Percentiles rank a stretch among this genome's conserved stretches.
phyloP scores from a whole-genome alignment of 2,329 filamentous ascomycete genomes.

The Claviceps monticola region DNA sequence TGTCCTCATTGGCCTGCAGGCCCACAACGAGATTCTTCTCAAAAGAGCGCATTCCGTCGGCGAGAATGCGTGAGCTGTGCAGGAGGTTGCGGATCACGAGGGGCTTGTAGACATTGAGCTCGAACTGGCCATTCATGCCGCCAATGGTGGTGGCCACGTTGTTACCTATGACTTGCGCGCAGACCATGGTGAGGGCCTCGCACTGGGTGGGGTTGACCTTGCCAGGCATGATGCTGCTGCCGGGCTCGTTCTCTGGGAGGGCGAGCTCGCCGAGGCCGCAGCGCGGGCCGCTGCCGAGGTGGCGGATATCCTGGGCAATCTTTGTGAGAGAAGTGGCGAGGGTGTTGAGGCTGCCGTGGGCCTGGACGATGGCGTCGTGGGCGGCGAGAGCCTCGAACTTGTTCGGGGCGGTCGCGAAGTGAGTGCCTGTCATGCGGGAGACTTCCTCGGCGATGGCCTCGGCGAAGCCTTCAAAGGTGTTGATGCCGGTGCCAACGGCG shows the following conservation, averaged over 20 bases:
- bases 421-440: constrained; percentile 76
- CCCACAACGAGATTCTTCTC: constrained; percentile 85
- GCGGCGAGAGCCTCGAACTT: constrained; percentile 97
- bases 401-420: constrained; percentile 95
- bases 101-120: constrained; percentile 98
- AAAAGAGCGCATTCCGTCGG: constrained; percentile 90
- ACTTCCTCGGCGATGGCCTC: constrained; percentile 88
- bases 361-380: constrained; percentile 91
- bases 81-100: constrained; percentile 90
- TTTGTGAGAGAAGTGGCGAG: constrained; percentile 86
- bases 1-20: constrained; percentile 83
- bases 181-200: constrained; percentile 95
- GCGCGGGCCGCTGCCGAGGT: constrained; percentile 87
- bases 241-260: constrained; percentile 95
- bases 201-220: constrained; percentile 99
- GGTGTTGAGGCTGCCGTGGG: constrained; percentile 85
- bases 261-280: constrained; percentile 89
- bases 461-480: constrained; percentile 92
- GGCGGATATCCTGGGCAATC: constrained; percentile 95
- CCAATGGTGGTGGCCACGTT: constrained; percentile 85
- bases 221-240: constrained; percentile 96
- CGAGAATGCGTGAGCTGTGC: constrained; percentile 76
- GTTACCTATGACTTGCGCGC: constrained; percentile 96
- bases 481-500: constrained; percentile 91
- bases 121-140: constrained; percentile 95